Percentiles rank a stretch among this genome's conserved stretches.
Evolutionary conservation across 495 filamentous ascomycete genomes (phyloP).

Genomic region (Lasiosphaeria hispida): DNA sequence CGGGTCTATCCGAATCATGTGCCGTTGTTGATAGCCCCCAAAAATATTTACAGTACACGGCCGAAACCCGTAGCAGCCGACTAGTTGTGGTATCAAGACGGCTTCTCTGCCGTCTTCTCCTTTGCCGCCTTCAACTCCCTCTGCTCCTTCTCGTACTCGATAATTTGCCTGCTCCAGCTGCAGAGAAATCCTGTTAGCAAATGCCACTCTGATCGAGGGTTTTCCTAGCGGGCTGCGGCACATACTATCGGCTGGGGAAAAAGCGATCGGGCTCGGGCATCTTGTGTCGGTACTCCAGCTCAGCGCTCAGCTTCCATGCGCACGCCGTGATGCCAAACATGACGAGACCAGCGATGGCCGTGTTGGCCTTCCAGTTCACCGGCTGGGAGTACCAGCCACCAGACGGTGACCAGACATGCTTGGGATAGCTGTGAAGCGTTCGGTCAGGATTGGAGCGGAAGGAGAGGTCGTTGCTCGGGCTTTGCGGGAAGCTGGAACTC

Average conservation of each 20-base stretch:
- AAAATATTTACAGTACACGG: no score
- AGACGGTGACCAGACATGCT: conserved; percentile 98
- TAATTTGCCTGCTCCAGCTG: conserved; percentile 91
- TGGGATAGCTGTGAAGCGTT: conserved; percentile 71
- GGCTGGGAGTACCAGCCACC: conserved; percentile 97
- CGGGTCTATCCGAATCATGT: no score
- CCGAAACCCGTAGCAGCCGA: no score
- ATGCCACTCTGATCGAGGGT: background rate
- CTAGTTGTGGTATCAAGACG: background rate
- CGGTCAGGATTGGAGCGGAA: conserved; percentile 9
- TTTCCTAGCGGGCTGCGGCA: conserved; percentile 19
- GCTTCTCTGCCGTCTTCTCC: conserved; percentile 33
- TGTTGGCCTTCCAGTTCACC: conserved; percentile 92
- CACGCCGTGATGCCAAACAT: conserved; percentile 72
- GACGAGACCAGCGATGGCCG: conserved; percentile 71
- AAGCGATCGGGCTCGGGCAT: conserved; percentile 88
- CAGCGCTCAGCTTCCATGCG: conserved; percentile 77
- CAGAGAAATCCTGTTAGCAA: conserved; percentile 6
- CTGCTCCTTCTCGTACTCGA: conserved; percentile 75
- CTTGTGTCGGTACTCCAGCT: conserved; percentile 71
- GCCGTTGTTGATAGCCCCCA: no score
- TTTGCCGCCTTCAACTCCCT: conserved; percentile 50
- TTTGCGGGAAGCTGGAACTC: conserved; percentile 39
- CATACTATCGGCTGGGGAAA: conserved; percentile 94
- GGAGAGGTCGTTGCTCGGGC: conserved; percentile 15